Conservation (phyloP, 2,329 filamentous ascomycete species). For the Microdochium nivale region DNA sequence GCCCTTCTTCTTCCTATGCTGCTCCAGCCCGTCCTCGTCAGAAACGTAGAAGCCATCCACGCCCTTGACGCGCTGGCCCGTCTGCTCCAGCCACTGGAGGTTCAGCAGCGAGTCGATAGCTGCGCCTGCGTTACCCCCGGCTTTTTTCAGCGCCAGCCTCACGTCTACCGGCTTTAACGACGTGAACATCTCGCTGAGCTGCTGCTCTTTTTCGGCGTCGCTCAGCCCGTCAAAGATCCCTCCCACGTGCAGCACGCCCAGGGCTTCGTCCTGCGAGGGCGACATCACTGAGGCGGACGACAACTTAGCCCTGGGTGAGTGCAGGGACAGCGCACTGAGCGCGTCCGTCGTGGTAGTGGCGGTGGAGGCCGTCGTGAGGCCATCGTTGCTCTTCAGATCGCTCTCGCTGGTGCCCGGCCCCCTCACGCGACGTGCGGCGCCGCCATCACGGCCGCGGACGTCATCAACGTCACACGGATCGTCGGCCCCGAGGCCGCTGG, state of each 20-base stretch:
- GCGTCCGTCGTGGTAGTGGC: conserved; percentile 10
- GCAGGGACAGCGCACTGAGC: background rate
- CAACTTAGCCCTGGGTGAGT: conserved; percentile 14
- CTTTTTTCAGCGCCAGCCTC: conserved; percentile 57
- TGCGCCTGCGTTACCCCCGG: conserved; percentile 54
- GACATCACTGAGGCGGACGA: too few relatives aligned
- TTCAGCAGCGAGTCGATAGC: conserved; percentile 78
- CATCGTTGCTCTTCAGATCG: conserved; percentile 17
- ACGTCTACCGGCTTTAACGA: conserved; percentile 59
- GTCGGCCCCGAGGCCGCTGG: conserved; percentile 57
- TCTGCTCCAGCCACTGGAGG: conserved; percentile 66
- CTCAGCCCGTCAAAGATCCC: conserved; percentile 31
- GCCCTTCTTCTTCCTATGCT: conserved; percentile 27
- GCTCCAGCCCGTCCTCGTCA: conserved; percentile 28
- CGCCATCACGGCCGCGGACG: conserved; percentile 5
- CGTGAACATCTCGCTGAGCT: conserved; percentile 65
- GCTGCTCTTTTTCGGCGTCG: conserved; percentile 51
- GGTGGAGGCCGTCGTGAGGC: conserved; percentile 15
- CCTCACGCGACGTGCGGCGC: background rate
- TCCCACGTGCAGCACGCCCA: conserved; percentile 14
- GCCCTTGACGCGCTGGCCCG: conserved; percentile 55
- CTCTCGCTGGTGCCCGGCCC: conserved; percentile 8
- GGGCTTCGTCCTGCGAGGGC: too few relatives aligned
- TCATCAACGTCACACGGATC: conserved; percentile 10
- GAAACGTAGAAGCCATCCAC: conserved; percentile 72